Base-by-base conservation (phyloP, 2,329 filamentous ascomycete species). In the Paramyrothecium roridum region DNA sequence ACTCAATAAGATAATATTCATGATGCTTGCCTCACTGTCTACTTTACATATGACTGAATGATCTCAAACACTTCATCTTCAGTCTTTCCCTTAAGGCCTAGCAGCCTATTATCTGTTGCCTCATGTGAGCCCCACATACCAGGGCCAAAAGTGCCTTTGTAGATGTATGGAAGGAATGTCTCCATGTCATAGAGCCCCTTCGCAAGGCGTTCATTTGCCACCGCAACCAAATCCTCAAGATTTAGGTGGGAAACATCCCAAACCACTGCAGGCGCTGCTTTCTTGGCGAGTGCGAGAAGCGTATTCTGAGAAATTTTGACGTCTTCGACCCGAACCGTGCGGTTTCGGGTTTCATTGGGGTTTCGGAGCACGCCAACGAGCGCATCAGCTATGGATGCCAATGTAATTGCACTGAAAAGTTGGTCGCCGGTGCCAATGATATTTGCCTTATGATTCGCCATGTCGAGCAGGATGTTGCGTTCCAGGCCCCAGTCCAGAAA, bases 221-320 rank as follows among this genome's bases (percentile, higher is more conserved):
- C 60, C 8, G 61, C 62, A 17, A 52, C 59, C 1, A 66, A 17
- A n/a, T 69, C 68, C 4, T 67, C 66, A 10, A 71, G 55, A n/a
- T 62, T 65, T 3, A 59, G 61, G 8, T 67, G 63, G n/a, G 70
- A 70, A 0, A 84, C 71, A 0, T 73, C 70, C 76, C 77, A 87
- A 2, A 61, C 48, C 61, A 79, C 78, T 20, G 67, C 63, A 0
- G 76, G 77, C 2, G 77, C 79, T 2, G 71, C 68, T 53, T 78
- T 72, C 68, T 86, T 80, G 2, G 81, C 73, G 1, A 75, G 65
- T 0, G 66, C 73, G 1, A 81, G 57, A 1, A 82, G 55, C 56
- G 71, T 67, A 52, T 74, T 76, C 64, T 83, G 81, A 0, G 77
- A 75, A 16, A 75, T 66, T 3, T 71, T 66, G 10, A 74, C 66